Base-by-base conservation (phyloP, 2,329 filamentous ascomycete species). In the Alternaria infectoria region DNA sequence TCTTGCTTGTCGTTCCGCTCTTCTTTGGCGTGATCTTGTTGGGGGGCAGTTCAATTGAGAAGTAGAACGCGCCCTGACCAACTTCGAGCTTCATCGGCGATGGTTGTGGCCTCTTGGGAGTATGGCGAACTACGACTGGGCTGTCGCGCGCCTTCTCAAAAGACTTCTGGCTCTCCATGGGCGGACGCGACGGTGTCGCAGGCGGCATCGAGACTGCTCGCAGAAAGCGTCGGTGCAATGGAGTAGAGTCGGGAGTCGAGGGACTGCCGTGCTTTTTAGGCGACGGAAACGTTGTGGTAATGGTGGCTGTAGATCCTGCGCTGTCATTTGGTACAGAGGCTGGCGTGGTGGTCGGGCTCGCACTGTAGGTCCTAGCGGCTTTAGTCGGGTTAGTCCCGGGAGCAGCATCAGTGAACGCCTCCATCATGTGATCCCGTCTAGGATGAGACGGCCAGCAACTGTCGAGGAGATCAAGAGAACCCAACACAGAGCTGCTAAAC, bases 41-140 rank as follows among this genome's bases (percentile, higher is more conserved):
- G 19, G 57, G 54, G 6, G 71, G 62, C 5, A 73, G 54, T 51
- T 74, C 70, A 30, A 65, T 67, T 4, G 66, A 64, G 36, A 72
- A 73, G 21, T 72, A 69, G 46, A 74, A 74, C 0, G 64, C 68
- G 52, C 68, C 66, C 32, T 61, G 64, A 9, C 66, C 66, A 19
- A 74, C 59, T 56, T 74, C 66, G 11, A 74, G 45, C 11, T 61
- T 64, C 9, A 40, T 47, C 9, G 59, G 57, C 23, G 51, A 54
- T 25, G 49, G 30, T 10, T 28, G 32, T 10, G 17, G 30, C 30
- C 19, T 60, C 32, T 21, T 28, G 1, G 50, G 50, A n/a, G 50
- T 60, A 43, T 32, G 43, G 17, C 32, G 26, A 9, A 26, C 50
- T 54, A 60, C 62, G 11, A 36, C 54, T 6, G 60, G 66, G 25